These are phyloP conservation scores for Blastobotrys apis DNA, from an alignment of 1,139 yeast species.

Conservation along the genomic window DNA sequence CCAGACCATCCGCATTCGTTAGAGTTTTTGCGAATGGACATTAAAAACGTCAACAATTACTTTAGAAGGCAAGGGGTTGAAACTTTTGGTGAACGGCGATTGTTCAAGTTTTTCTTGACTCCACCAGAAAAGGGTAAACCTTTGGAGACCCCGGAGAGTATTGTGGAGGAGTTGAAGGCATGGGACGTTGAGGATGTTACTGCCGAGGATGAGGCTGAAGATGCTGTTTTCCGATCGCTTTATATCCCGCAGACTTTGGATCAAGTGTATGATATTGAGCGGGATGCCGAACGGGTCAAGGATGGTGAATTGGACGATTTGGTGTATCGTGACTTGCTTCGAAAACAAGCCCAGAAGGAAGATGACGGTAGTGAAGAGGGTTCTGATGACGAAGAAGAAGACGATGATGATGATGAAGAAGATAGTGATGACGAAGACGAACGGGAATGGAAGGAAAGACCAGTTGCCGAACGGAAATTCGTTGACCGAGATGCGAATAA, in stretches of 20 bases:
- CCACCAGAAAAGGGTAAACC: constrained; percentile 22
- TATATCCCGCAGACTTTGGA: constrained; percentile 69
- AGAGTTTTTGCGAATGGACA: constrained; percentile 95
- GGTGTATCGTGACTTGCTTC: constrained; percentile 40
- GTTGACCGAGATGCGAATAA: constrained; percentile 85
- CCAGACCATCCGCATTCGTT: constrained; percentile 97
- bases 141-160: constrained; percentile 29
- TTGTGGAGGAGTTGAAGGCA: constrained; percentile 30
- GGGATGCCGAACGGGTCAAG: constrained; percentile 78
- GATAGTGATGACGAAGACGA: constrained; percentile 39
- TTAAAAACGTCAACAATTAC: constrained; percentile 88
- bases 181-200: constrained; percentile 37
- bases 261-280: constrained; percentile 53
- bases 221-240: constrained; percentile 81
- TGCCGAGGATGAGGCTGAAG: constrained; percentile 59
- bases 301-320: constrained; percentile 80
- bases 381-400: constrained; percentile 34
- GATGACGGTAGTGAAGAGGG: constrained; percentile 21
- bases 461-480: constrained; percentile 54
- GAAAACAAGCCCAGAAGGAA: constrained; percentile 15
- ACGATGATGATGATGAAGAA: constrained; percentile 31
- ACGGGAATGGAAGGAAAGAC: constrained; percentile 45
- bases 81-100: constrained; percentile 73
- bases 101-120: constrained; percentile 66
- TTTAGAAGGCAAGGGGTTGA: constrained; percentile 70